phyloP scores from a whole-genome alignment of 176 grass and related monocot species.

The Guadua angustifolia region DNA sequence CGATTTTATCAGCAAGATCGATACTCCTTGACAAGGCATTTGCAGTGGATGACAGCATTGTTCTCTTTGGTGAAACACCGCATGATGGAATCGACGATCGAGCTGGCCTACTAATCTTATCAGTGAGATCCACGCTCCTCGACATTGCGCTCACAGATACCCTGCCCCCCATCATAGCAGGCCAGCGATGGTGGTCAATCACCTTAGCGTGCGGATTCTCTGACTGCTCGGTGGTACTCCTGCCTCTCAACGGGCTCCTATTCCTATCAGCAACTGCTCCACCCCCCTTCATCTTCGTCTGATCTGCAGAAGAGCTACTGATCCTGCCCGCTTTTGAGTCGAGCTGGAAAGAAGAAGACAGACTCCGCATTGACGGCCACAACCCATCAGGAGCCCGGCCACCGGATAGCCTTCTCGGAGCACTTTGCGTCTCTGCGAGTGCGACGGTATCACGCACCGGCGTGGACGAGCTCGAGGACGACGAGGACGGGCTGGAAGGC shows the following conservation, averaged over 20 bases:
- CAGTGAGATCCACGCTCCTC: slow-evolving; percentile 69
- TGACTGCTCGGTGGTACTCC: slow-evolving; percentile 49
- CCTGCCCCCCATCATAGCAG: slow-evolving; percentile 78
- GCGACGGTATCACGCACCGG: slow-evolving; percentile 61
- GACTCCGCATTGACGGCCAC: slow-evolving; percentile 86
- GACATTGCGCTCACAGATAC: slow-evolving; percentile 59
- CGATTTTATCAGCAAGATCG: slow-evolving; percentile 63
- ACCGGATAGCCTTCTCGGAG: slow-evolving; percentile 41
- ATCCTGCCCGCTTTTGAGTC: slow-evolving; percentile 58
- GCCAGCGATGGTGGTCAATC: slow-evolving; percentile 94
- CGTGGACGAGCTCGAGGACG: slow-evolving; percentile 69
- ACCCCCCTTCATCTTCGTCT: slow-evolving; percentile 38
- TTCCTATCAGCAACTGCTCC: slow-evolving; percentile 58
- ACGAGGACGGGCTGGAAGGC: slow-evolving; percentile 71
- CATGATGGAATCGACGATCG: slow-evolving; percentile 48
- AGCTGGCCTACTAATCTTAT: slow-evolving; percentile 55
- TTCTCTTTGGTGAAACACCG: slow-evolving; percentile 49
- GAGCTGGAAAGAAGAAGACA: slow-evolving; percentile 77
- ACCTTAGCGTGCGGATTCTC: slow-evolving; percentile 75
- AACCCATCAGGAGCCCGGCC: slow-evolving; percentile 67
- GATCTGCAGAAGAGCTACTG: slow-evolving; percentile 41
- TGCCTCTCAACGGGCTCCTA: slow-evolving; percentile 74
- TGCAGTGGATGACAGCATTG: slow-evolving; percentile 35
- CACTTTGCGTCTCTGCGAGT: slow-evolving; percentile 44
- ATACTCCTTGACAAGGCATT: slow-evolving; percentile 58